Percentiles rank a stretch among this genome's conserved stretches.
phyloP scores from a whole-genome alignment of 2,329 filamentous ascomycete genomes.

The Rhytidhysteron rufulum region DNA sequence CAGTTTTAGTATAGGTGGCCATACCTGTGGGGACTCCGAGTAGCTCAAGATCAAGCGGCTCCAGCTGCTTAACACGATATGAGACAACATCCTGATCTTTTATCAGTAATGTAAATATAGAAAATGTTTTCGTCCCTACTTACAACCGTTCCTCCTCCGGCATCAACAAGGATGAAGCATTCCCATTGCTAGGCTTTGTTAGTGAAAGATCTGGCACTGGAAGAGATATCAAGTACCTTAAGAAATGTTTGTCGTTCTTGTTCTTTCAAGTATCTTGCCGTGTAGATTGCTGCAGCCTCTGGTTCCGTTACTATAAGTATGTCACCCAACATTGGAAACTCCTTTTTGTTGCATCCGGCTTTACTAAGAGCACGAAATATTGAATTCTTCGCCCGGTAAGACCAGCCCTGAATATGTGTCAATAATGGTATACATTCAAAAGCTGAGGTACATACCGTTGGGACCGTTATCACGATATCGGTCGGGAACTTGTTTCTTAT shows the following conservation, averaged over 20 bases:
- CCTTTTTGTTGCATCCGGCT: constrained; percentile 21
- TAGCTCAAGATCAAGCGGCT: constrained; percentile 12
- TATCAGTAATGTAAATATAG: neutral
- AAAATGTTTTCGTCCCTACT: neutral
- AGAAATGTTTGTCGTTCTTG: constrained; percentile 8
- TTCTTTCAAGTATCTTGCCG: constrained; percentile 16
- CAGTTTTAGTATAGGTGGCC: constrained; percentile 1
- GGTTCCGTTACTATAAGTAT: constrained; percentile 23
- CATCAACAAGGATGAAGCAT: constrained; percentile 17
- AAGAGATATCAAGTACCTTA: constrained; percentile 1
- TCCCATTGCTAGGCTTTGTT: constrained; percentile 6
- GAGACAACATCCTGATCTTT: constrained; percentile 16
- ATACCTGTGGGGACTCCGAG: constrained; percentile 12
- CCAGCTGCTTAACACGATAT: constrained; percentile 15
- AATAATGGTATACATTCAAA: neutral
- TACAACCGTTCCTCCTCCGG: constrained; percentile 15
- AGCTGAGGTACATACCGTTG: constrained; percentile 9
- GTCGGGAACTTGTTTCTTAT: constrained; percentile 11
- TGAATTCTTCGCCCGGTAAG: constrained; percentile 23
- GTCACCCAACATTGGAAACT: constrained; percentile 18
- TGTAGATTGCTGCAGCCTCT: constrained; percentile 27
- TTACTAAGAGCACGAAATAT: constrained; percentile 19
- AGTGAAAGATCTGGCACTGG: neutral
- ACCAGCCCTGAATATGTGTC: constrained; percentile 19
- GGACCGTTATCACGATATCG: constrained; percentile 26